Evolutionary conservation across 495 filamentous ascomycete species (phyloP).

Genomic region (Tuber borchii): DNA sequence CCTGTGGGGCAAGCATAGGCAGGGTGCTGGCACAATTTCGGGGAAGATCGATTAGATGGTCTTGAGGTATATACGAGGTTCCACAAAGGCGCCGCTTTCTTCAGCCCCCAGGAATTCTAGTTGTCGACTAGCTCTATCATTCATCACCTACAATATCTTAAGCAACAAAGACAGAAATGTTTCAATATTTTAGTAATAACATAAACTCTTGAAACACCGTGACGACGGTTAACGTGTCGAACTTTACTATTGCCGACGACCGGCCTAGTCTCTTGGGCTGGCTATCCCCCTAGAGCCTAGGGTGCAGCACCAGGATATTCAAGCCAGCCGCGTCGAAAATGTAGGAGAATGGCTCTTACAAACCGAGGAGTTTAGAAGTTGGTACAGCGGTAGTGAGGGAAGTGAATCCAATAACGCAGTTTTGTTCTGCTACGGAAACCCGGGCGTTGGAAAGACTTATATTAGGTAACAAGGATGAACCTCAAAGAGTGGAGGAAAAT

Average conservation of each 20-base stretch:
- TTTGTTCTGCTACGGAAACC: not conserved
- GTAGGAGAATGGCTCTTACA: not conserved
- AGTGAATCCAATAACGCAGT: not conserved
- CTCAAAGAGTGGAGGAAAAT: not conserved
- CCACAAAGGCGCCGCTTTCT: not conserved
- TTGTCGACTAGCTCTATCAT: not conserved
- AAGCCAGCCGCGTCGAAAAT: too few relatives aligned
- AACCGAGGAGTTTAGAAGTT: not conserved
- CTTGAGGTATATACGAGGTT: not conserved
- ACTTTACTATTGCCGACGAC: too few relatives aligned
- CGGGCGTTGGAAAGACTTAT: not conserved
- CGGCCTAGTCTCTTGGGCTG: too few relatives aligned
- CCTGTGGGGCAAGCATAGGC: too few relatives aligned
- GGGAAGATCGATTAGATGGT: not conserved
- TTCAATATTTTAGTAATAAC: not conserved
- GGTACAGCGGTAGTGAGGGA: not conserved
- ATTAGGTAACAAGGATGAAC: not conserved
- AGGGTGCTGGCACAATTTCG: not conserved
- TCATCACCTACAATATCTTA: not conserved
- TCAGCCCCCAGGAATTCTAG: not conserved
- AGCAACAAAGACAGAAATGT: not conserved
- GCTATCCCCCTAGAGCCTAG: too few relatives aligned
- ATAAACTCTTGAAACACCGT: too few relatives aligned
- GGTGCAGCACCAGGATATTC: too few relatives aligned
- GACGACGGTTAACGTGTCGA: too few relatives aligned